Evolutionary conservation across 257 asterid species (phyloP).

Genomic region (Knoxia roxburghii): DNA sequence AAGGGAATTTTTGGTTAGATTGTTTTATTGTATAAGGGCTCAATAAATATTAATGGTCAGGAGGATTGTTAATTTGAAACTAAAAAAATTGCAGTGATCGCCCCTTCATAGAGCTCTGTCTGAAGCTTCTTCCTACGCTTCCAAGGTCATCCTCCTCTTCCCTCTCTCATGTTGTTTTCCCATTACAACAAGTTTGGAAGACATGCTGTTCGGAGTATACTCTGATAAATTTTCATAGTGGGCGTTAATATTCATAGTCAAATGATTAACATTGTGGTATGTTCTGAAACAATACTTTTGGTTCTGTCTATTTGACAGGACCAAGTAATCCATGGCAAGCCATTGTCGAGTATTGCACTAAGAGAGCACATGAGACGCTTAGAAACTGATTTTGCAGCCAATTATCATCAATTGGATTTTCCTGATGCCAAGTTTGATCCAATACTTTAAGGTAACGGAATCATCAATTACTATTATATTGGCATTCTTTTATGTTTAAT

Average conservation of each 20-base stretch:
- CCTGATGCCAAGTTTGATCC: slow-evolving; percentile 18
- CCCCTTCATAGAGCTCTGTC: slow-evolving; percentile 25
- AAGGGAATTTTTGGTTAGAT: not conserved
- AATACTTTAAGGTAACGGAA: slow-evolving; percentile 9
- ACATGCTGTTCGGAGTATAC: too few species aligned
- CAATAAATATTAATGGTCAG: not conserved
- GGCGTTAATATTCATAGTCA: too few species aligned
- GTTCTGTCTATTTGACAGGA: slow-evolving; percentile 18
- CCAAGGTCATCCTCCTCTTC: slow-evolving; percentile 24
- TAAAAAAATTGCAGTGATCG: slow-evolving; percentile 18
- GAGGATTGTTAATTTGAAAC: not conserved
- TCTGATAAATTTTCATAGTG: too few species aligned
- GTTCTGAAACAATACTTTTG: not conserved
- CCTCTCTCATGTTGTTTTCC: not conserved
- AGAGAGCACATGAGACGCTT: slow-evolving; percentile 21
- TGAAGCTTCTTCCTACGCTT: slow-evolving; percentile 25
- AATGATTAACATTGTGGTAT: not conserved
- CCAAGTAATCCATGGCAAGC: slow-evolving; percentile 30
- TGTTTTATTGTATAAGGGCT: too few species aligned
- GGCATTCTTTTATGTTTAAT: not conserved
- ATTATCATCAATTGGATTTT: slow-evolving; percentile 12
- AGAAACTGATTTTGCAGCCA: slow-evolving; percentile 17
- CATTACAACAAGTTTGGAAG: too few species aligned
- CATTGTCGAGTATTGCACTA: slow-evolving; percentile 22
- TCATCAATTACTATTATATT: too few species aligned